Base-by-base conservation (phyloP, 352 stramenopile species). In the Phytopythium oedochilum region DNA sequence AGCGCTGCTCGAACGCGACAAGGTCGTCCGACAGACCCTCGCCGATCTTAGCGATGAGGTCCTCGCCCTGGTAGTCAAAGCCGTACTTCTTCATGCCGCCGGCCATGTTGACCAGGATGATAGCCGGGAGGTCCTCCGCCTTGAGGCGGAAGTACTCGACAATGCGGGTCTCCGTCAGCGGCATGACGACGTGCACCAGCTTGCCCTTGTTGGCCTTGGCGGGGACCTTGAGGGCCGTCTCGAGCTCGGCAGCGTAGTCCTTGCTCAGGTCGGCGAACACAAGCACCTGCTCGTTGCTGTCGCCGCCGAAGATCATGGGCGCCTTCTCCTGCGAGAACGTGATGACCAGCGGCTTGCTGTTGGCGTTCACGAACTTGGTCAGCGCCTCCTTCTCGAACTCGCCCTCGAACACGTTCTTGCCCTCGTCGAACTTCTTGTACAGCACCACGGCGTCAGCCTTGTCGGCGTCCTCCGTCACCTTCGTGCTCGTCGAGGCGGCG, bases 101-200 rank as follows among this genome's bases (percentile, higher is more conserved):
- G 46, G 61, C 73, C 90, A 98, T 97, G 72, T 97, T 93, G 32
- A 95, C 88, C 36, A 98, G 65, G 32, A 97, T 75, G 15, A 94
- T 61, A 22, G 77, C 72, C 26, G 94, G 94, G 47, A 98, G 66
- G 58, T 96, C 80, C 29, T 82, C 86, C 28, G 86, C 70, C 64
- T 82, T 88, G 29, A 98, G 63, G 56, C 86, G 91, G 57, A 98
- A 98, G 84, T 97, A 98, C 44, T 97, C 89, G 34, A 98, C 69
- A 29, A 98, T 90, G 45, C 89, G 89, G 38, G 79, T 81, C 74
- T 98, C 91, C 22, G 79, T 86, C 58, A 73, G 70, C 44, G 84
- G 84, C 55, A 98, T 85, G 53, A 94, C 70, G 17, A 98, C 83
- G 74, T 96, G 87, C 44, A 97, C 68, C 53, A 95, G 64, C 66